These are phyloP conservation scores for Bruguiera hainesii DNA, from an alignment of 441 rosid species.

Conservation along the genomic window DNA sequence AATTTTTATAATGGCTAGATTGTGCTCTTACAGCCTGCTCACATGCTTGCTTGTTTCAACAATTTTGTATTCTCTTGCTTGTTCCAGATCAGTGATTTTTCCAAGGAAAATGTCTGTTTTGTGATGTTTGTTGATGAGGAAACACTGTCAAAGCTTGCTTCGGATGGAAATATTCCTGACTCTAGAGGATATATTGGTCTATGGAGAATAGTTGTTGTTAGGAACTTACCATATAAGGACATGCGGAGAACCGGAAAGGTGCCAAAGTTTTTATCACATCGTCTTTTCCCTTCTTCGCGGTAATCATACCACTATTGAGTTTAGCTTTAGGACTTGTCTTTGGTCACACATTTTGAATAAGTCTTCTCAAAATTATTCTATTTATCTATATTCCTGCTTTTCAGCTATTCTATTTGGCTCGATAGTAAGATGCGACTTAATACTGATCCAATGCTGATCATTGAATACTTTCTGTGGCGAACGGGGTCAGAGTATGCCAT, in stretches of 20 bases:
- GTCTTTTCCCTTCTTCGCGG: slow-evolving; percentile 92
- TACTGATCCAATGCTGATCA: slow-evolving; percentile 71
- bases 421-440: slow-evolving; percentile 90
- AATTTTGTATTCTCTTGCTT: slow-evolving; percentile 19
- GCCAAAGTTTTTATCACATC: slow-evolving; percentile 73
- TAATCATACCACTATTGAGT: slow-evolving; percentile 21
- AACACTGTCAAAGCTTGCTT: slow-evolving; percentile 60
- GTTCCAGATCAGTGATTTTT: slow-evolving; percentile 71
- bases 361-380: slow-evolving; percentile 8
- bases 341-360: slow-evolving; percentile 3
- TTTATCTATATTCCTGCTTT: slow-evolving; percentile 14
- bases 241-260: slow-evolving; percentile 87
- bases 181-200: slow-evolving; percentile 52
- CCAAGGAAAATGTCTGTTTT: slow-evolving; percentile 66
- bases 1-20: background rate
- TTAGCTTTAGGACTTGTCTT: slow-evolving; percentile 19
- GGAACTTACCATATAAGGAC: slow-evolving; percentile 68
- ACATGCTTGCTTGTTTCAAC: slow-evolving; percentile 11
- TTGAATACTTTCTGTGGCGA: slow-evolving; percentile 86
- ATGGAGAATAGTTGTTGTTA: slow-evolving; percentile 80
- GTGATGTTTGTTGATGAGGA: slow-evolving; percentile 84
- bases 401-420: slow-evolving; percentile 89
- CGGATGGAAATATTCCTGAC: slow-evolving; percentile 48
- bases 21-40: background rate
- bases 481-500: slow-evolving; percentile 79